Evolutionary conservation across 306 rosid genomes (phyloP).

Genomic region (Castanea mollissima): DNA sequence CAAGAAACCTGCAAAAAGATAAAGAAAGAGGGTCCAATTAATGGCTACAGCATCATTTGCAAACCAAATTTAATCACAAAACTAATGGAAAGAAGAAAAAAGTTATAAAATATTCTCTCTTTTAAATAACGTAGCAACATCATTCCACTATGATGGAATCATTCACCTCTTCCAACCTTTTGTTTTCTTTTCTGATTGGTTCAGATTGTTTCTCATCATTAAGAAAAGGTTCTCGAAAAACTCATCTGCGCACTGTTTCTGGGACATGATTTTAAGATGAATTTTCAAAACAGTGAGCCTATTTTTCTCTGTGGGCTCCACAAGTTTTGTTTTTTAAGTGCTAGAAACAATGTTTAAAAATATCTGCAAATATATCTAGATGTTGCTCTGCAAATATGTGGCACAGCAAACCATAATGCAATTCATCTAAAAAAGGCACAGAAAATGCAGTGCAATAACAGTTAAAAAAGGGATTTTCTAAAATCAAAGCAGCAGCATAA

Average conservation of each 20-base stretch:
- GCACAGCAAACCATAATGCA: not conserved
- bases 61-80: conserved; percentile 10
- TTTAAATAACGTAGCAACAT: not conserved
- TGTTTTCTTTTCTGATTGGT: too few species aligned
- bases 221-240: too few species aligned
- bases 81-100: not conserved
- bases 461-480: not conserved
- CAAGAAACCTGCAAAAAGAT: conserved; percentile 64
- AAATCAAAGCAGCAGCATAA: conserved; percentile 2
- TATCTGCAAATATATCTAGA: not conserved
- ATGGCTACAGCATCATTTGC: not conserved
- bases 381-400: not conserved
- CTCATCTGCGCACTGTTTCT: too few species aligned
- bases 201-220: too few species aligned
- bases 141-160: too few species aligned
- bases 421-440: not conserved
- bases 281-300: too few species aligned
- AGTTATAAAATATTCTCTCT: not conserved
- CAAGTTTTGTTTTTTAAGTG: too few species aligned
- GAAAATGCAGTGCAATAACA: not conserved
- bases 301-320: too few species aligned
- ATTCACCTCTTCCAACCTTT: too few species aligned
- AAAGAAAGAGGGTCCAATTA: conserved; percentile 8
- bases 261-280: too few species aligned
- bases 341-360: too few species aligned